Conservation (phyloP, 1,284 basidiomycete genomes). For the Mycosarcoma mackinlayi region DNA sequence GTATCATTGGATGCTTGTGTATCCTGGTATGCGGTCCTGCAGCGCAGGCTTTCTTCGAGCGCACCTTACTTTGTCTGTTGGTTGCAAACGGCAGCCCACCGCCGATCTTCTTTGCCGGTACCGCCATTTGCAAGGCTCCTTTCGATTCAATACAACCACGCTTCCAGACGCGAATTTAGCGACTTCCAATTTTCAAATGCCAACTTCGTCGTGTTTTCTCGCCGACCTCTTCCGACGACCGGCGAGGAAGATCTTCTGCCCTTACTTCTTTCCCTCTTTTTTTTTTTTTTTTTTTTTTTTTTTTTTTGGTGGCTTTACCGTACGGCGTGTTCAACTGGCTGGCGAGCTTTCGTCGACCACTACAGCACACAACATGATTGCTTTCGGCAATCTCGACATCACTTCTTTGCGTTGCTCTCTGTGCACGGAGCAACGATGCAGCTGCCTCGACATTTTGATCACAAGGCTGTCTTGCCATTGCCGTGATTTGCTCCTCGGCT, state of each 20-base stretch:
- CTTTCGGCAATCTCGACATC: not conserved
- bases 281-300: too few species aligned
- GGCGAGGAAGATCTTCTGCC: constrained; percentile 4
- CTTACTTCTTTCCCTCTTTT: constrained; percentile 7
- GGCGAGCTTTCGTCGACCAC: too few species aligned
- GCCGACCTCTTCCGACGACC: constrained; percentile 35
- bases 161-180: not conserved
- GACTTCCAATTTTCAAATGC: not conserved
- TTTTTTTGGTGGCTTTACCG: not conserved
- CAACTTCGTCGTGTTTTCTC: not conserved
- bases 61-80: too few species aligned
- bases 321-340: too few species aligned
- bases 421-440: too few species aligned
- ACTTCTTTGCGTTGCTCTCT: too few species aligned
- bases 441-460: too few species aligned
- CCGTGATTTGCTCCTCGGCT: too few species aligned
- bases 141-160: not conserved
- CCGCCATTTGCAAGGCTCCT: not conserved
- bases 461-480: too few species aligned
- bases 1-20: not conserved
- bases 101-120: constrained; percentile 7
- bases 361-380: too few species aligned
- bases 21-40: constrained; percentile 4
- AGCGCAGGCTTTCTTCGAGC: constrained; percentile 1
- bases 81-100: constrained; percentile 2